Base-by-base conservation (phyloP, 2,329 filamentous ascomycete genomes). In the Aspergillus japonicus region DNA sequence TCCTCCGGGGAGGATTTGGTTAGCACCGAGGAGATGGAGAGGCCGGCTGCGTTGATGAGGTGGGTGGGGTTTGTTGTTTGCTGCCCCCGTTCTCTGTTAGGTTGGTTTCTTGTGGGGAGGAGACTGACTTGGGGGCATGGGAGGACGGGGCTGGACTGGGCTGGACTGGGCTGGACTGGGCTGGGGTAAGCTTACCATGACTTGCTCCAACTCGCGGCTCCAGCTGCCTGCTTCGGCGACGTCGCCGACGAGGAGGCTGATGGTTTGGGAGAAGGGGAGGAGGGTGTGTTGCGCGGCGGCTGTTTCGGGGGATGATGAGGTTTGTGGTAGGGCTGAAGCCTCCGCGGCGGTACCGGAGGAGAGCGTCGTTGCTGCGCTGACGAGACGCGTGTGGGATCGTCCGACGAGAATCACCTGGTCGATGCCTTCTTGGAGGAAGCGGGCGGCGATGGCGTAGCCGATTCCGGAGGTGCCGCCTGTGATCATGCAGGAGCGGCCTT, bases 31-130 rank as follows among this genome's bases (percentile, higher is more conserved):
- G 82, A 82, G 65, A 92, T 87, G 0, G 88, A 82, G 23, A 92
- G 80, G 10, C 92, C 92, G 0, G 92, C 92, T 26, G 90, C 89
- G 70, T 96, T 96, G 64, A 96, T 83, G 1, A 96, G 83, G 31
- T 94, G 79, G 68, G 84, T 78, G 14, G 83, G 74, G 47, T 55
- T 55, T 6, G 53, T 55, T 1, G 53, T 48, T 55, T 55, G 53
- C 51, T 71, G 10, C 12, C 11, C 5, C 21, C 21, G 21, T 23
- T 23, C 5, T 16, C 14, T 55, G 55, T 66, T 78, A 33, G 11
- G 21, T 49, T 44, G 14, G n/a, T 6, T 64, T 23, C 61, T n/a
- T 21, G 16, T 12, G 12, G 50, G 26, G 14, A 16, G 7, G 29
- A 4, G 31, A 3, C 35, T 33, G 47, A 24, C 21, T 21, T 21